These are phyloP conservation scores for Mucor lusitanicus DNA, from an alignment of 371 early-diverging fungal genomes.

Conservation along the genomic window DNA sequence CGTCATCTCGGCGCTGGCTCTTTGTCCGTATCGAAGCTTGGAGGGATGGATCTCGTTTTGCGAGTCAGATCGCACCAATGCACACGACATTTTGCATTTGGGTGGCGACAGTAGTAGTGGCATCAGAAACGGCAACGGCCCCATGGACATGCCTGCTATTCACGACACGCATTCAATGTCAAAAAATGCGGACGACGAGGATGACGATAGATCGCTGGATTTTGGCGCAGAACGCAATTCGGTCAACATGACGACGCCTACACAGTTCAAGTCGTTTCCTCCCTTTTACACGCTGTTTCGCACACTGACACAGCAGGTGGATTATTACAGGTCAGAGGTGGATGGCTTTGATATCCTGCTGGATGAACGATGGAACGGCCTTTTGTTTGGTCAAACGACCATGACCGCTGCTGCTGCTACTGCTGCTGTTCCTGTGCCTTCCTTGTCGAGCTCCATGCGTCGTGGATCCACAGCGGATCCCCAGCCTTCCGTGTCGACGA, in stretches of 20 bases:
- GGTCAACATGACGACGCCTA: conserved; percentile 31
- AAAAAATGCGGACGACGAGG: conserved; percentile 24
- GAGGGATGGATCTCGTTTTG: conserved; percentile 83
- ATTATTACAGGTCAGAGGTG: conserved; percentile 65
- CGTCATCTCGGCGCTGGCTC: conserved; percentile 79
- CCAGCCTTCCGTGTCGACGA: neutral
- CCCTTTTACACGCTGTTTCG: conserved; percentile 65
- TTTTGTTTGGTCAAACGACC: conserved; percentile 38
- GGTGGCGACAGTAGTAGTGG: neutral
- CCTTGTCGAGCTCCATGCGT: neutral
- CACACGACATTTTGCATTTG: conserved; percentile 43
- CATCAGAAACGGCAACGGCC: neutral
- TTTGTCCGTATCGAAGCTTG: conserved; percentile 75
- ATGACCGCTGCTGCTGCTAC: too few relatives aligned
- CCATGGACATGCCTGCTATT: neutral
- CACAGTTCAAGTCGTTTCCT: conserved; percentile 61
- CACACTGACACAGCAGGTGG: conserved; percentile 66
- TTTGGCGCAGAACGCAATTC: conserved; percentile 44
- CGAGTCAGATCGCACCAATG: conserved; percentile 56
- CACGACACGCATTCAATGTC: neutral
- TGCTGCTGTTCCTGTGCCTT: neutral
- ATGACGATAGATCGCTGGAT: conserved; percentile 55
- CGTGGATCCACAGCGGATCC: neutral
- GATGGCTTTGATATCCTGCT: conserved; percentile 56
- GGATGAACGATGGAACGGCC: conserved; percentile 54